These are phyloP conservation scores for Orbilia brochopaga DNA, from an alignment of 2,329 filamentous ascomycete species.

Conservation along the genomic window DNA sequence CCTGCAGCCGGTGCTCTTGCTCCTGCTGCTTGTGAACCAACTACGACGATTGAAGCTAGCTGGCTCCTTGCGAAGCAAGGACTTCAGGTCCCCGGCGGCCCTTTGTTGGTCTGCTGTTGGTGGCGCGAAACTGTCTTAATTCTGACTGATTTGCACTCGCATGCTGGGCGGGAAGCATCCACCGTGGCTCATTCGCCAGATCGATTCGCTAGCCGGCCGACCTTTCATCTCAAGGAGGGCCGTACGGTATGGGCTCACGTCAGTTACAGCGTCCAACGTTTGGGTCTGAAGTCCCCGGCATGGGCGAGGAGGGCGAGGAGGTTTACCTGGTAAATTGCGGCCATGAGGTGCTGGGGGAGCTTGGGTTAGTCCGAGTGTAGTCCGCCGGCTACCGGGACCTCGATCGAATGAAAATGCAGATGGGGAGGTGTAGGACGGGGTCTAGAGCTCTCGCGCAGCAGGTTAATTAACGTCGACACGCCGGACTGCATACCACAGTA, in stretches of 20 bases:
- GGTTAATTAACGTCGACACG: too few relatives aligned
- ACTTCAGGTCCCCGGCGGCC: constrained; percentile 36
- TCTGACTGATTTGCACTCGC: constrained; percentile 39
- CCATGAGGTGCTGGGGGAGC: neutral
- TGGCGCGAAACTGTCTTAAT: constrained; percentile 44
- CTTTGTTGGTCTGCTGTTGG: constrained; percentile 48
- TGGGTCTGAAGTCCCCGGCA: constrained; percentile 16
- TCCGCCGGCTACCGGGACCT: constrained; percentile 40
- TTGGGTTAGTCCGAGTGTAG: constrained; percentile 9
- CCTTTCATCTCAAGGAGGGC: constrained; percentile 3
- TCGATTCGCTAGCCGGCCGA: constrained; percentile 1
- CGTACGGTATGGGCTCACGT: neutral
- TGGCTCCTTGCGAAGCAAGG: constrained; percentile 36
- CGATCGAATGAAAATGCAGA: constrained; percentile 23
- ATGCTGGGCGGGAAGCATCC: constrained; percentile 33
- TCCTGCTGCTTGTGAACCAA: constrained; percentile 43
- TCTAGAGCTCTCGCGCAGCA: constrained; percentile 40
- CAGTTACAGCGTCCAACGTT: neutral
- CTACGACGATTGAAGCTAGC: constrained; percentile 50
- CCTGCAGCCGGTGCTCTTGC: constrained; percentile 43
- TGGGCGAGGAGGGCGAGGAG: constrained; percentile 31
- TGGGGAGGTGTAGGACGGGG: constrained; percentile 28
- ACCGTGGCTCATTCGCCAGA: constrained; percentile 40
- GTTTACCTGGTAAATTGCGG: constrained; percentile 41
- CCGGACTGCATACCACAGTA: too few relatives aligned